phyloP scores from a whole-genome alignment of 1,139 yeast genomes.

The Candida sanyaensis region DNA sequence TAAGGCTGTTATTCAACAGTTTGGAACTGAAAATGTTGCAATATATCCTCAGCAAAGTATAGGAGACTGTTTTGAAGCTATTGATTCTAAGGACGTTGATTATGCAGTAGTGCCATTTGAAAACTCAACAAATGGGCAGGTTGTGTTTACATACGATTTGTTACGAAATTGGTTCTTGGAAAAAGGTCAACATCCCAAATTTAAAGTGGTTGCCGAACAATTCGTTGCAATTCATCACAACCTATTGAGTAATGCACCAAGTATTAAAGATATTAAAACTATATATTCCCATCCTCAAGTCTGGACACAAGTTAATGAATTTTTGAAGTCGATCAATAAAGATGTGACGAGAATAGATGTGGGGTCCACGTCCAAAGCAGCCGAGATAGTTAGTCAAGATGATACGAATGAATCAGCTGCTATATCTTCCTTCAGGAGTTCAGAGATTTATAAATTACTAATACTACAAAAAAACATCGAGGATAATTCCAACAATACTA shows the following conservation, averaged over 20 bases:
- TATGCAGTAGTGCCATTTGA: conserved; percentile 90
- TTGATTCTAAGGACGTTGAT: conserved; percentile 51
- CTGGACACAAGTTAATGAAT: conserved; percentile 85
- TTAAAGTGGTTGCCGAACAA: conserved; percentile 72
- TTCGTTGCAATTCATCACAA: conserved; percentile 84
- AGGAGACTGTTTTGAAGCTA: conserved; percentile 62
- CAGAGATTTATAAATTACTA: conserved; percentile 61
- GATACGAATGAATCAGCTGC: conserved; percentile 43
- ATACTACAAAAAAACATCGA: conserved; percentile 61
- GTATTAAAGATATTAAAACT: conserved; percentile 46
- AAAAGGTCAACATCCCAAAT: conserved; percentile 16
- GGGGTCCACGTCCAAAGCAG: conserved; percentile 84
- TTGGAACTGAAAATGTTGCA: conserved; percentile 45
- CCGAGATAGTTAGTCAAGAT: conserved; percentile 55
- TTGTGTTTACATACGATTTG: conserved; percentile 79
- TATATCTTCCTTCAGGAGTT: conserved; percentile 58
- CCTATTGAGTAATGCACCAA: conserved; percentile 53
- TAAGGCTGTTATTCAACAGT: conserved; percentile 78
- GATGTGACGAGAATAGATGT: conserved; percentile 59
- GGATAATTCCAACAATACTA: conserved; percentile 73
- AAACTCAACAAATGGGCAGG: conserved; percentile 94
- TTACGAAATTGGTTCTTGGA: conserved; percentile 64
- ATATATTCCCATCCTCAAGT: conserved; percentile 96
- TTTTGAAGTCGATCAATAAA: conserved; percentile 41
- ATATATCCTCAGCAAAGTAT: conserved; percentile 52